Evolutionary conservation across 2,329 filamentous ascomycete genomes (phyloP).

Genomic region (Fusarium burgessii): DNA sequence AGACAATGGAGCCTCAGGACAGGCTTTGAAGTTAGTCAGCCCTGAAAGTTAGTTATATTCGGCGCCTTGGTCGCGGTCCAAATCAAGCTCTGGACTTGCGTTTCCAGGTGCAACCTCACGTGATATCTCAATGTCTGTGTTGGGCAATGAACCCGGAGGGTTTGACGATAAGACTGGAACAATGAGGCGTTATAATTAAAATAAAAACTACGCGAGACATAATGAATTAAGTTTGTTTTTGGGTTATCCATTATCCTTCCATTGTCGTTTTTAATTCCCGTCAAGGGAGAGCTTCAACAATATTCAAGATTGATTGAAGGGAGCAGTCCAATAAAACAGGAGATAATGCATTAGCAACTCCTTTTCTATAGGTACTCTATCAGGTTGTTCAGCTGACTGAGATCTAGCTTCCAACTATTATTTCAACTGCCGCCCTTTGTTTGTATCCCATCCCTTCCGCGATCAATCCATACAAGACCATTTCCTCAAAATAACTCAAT

Average conservation of each 20-base stretch:
- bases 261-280: constrained; percentile 1
- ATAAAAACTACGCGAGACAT: not conserved
- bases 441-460: not conserved
- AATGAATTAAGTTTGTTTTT: not conserved
- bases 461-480: not conserved
- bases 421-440: not conserved
- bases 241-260: not conserved
- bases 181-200: not conserved
- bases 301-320: not conserved
- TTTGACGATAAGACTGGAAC: not conserved
- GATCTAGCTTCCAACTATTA: not conserved
- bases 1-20: not conserved
- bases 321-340: not conserved
- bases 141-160: constrained; percentile 15
- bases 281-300: constrained; percentile 1
- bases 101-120: constrained; percentile 8
- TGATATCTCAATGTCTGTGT: not conserved
- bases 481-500: not conserved
- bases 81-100: constrained; percentile 9
- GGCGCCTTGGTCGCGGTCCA: constrained; percentile 4
- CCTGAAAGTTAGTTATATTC: not conserved
- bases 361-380: not conserved
- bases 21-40: constrained; percentile 13
- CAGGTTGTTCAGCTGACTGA: not conserved
- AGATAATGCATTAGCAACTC: not conserved